These are phyloP conservation scores for Termitomyces sp. DNA, from an alignment of 1,284 basidiomycete genomes.

Conservation along the genomic window DNA sequence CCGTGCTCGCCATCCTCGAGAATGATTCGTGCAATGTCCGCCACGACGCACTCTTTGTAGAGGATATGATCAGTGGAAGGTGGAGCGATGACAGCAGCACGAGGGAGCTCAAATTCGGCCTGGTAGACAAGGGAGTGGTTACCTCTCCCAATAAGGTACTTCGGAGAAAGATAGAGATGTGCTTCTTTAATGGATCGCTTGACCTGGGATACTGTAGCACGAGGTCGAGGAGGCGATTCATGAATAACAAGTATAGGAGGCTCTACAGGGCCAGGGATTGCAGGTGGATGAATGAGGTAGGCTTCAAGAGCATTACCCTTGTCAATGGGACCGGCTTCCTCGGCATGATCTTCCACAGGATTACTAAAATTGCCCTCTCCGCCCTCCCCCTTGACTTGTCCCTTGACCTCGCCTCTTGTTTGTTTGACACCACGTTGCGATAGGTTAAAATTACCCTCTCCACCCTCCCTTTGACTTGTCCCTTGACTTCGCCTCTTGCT, in stretches of 20 bases:
- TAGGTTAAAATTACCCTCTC: not conserved
- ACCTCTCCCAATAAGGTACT: constrained; percentile 27
- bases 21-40: constrained; percentile 21
- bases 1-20: constrained; percentile 21
- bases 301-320: not conserved
- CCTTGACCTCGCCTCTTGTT: not conserved
- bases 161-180: constrained; percentile 34
- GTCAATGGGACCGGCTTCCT: not conserved
- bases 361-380: not conserved
- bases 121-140: constrained; percentile 37
- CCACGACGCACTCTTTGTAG: constrained; percentile 26
- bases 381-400: not conserved
- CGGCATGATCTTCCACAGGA: not conserved
- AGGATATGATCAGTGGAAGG: constrained; percentile 13
- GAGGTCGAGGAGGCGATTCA: constrained; percentile 12
- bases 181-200: constrained; percentile 19
- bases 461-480: not conserved
- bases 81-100: constrained; percentile 26
- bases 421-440: not conserved
- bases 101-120: constrained; percentile 39
- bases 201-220: not conserved
- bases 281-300: constrained; percentile 9
- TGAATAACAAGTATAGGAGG: constrained; percentile 22
- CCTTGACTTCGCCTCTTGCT: not conserved
- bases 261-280: constrained; percentile 11